Conservation (phyloP, 2,329 filamentous ascomycete genomes). For the Calycina herbarum region DNA sequence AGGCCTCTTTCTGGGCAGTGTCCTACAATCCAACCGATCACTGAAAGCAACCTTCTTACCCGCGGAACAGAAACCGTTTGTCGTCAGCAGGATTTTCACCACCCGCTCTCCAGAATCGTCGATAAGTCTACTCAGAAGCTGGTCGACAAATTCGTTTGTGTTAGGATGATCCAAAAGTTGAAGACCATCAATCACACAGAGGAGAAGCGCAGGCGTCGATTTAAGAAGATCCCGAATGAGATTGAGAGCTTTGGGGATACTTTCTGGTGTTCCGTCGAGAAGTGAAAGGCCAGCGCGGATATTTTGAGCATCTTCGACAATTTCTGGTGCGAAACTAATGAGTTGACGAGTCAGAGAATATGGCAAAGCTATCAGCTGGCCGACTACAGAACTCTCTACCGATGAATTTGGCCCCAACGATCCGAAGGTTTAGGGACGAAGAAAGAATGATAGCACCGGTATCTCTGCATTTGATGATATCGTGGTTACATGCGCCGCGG, state of each 20-base stretch:
- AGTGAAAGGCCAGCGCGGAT: not conserved
- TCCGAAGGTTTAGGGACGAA: not conserved
- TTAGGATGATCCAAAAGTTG: not conserved
- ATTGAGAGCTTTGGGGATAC: not conserved
- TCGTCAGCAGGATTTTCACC: not conserved
- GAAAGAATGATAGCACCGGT: not conserved
- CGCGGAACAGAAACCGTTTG: not conserved
- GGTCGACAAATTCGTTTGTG: not conserved
- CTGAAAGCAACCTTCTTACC: not conserved
- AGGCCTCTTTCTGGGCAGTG: not conserved
- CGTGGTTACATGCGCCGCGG: not conserved
- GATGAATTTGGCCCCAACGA: not conserved
- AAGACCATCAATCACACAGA: conserved; percentile 1
- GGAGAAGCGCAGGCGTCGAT: not conserved
- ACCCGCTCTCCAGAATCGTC: not conserved
- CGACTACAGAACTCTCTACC: not conserved
- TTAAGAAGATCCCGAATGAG: not conserved
- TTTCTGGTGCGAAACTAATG: not conserved
- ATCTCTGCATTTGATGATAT: not conserved
- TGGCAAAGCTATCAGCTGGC: not conserved
- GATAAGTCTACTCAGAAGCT: not conserved
- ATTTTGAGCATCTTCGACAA: not conserved
- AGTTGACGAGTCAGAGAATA: not conserved
- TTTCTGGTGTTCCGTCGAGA: not conserved
- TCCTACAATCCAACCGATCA: conserved; percentile 1